phyloP scores from a whole-genome alignment of 768 basidiomycete species.

The Crucibulum laeve region DNA sequence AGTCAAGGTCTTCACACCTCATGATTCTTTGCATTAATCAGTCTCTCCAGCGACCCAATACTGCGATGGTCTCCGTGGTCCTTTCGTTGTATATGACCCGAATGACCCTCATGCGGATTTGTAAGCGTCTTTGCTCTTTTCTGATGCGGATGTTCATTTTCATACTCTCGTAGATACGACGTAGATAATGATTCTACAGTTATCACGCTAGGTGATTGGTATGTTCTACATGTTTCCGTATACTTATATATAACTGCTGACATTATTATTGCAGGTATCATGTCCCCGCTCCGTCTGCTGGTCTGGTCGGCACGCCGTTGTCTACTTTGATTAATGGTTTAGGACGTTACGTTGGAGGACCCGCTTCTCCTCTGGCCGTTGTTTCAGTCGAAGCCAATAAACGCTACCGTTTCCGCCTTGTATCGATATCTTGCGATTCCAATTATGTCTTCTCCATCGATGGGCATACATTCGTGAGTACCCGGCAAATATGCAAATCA shows the following conservation, averaged over 20 bases:
- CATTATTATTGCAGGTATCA: not conserved
- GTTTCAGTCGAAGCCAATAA: not conserved
- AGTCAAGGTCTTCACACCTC: slow-evolving; percentile 6
- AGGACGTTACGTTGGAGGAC: not conserved
- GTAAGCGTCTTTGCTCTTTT: slow-evolving; percentile 26
- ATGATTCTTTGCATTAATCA: slow-evolving; percentile 21
- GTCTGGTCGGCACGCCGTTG: not conserved
- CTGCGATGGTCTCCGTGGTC: slow-evolving; percentile 44
- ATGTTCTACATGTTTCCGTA: slow-evolving; percentile 17
- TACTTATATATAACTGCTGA: not conserved
- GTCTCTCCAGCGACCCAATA: slow-evolving; percentile 32
- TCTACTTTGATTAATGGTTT: not conserved
- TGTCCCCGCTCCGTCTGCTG: not conserved
- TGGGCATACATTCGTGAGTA: slow-evolving; percentile 17
- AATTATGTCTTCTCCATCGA: slow-evolving; percentile 38
- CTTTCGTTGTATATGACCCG: slow-evolving; percentile 38
- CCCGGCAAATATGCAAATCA: not conserved
- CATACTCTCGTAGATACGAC: not conserved
- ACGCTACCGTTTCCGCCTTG: slow-evolving; percentile 33
- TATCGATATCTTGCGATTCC: slow-evolving; percentile 34
- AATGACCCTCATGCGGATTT: slow-evolving; percentile 33
- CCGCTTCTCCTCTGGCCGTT: not conserved
- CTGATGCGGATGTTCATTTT: not conserved
- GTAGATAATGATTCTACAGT: slow-evolving; percentile 33
- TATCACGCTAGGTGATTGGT: not conserved